phyloP scores from a whole-genome alignment of 2,329 filamentous ascomycete species.

The Phaeophleospora eucalypticola region DNA sequence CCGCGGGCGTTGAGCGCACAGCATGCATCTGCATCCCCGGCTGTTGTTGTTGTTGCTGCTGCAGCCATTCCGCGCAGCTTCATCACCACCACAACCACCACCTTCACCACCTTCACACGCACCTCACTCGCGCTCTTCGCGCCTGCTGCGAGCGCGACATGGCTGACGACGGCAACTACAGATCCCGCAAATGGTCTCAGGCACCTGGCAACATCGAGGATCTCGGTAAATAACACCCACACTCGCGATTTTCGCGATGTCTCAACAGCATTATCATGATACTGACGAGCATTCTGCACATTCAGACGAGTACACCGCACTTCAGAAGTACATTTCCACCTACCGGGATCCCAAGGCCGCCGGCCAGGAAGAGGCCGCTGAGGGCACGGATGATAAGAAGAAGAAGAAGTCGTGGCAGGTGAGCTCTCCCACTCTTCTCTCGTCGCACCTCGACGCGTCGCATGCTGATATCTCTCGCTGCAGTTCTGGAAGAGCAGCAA shows the following conservation, averaged over 20 bases:
- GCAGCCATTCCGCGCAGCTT: slow-evolving; percentile 2
- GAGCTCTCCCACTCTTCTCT: slow-evolving; percentile 9
- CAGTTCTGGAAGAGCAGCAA: slow-evolving; percentile 50
- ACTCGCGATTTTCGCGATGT: not conserved
- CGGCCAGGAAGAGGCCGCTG: slow-evolving; percentile 39
- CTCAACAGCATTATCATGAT: slow-evolving; percentile 17
- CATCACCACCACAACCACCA: slow-evolving; percentile 3
- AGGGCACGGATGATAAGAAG: slow-evolving; percentile 44
- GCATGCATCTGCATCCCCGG: not conserved
- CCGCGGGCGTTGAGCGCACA: not conserved
- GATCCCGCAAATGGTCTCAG: slow-evolving; percentile 38
- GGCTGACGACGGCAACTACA: slow-evolving; percentile 9
- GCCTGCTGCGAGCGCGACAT: slow-evolving; percentile 9
- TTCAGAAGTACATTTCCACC: slow-evolving; percentile 65
- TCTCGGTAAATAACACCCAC: slow-evolving; percentile 27
- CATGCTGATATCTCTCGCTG: slow-evolving; percentile 15
- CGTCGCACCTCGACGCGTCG: not conserved
- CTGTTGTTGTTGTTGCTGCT: slow-evolving; percentile 3
- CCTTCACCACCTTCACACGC: not conserved
- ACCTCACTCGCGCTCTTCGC: not conserved
- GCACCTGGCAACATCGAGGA: slow-evolving; percentile 42
- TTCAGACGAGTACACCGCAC: slow-evolving; percentile 60
- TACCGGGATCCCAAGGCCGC: slow-evolving; percentile 58
- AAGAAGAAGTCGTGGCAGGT: slow-evolving; percentile 52
- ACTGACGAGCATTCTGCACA: slow-evolving; percentile 20